phyloP scores from a whole-genome alignment of 1,284 basidiomycete genomes.

The Ustilago nuda region DNA sequence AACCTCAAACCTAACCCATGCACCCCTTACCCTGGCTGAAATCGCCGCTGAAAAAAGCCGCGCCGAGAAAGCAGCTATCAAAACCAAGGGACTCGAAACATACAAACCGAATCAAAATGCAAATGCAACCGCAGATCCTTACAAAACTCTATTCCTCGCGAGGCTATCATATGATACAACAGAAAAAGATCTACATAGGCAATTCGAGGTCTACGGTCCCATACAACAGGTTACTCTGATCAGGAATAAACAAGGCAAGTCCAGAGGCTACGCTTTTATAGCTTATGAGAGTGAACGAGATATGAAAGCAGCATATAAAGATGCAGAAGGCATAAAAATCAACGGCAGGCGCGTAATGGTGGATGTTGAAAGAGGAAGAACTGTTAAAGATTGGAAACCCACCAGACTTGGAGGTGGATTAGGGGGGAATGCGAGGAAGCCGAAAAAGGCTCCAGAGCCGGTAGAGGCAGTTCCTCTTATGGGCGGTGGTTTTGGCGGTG shows the following conservation, averaged over 20 bases:
- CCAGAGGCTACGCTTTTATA: slow-evolving; percentile 93
- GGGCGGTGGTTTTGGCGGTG: slow-evolving; percentile 10
- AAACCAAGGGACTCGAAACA: slow-evolving; percentile 22
- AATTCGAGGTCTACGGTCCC: slow-evolving; percentile 94
- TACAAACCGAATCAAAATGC: slow-evolving; percentile 88
- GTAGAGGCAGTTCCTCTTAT: slow-evolving; percentile 6
- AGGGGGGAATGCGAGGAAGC: slow-evolving; percentile 79
- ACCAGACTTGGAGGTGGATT: slow-evolving; percentile 92
- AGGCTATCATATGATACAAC: slow-evolving; percentile 87
- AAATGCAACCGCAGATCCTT: slow-evolving; percentile 96
- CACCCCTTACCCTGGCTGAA: slow-evolving; percentile 54
- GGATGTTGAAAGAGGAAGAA: slow-evolving; percentile 96
- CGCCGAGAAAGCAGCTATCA: slow-evolving; percentile 30
- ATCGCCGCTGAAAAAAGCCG: slow-evolving; percentile 46
- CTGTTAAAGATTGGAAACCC: slow-evolving; percentile 98
- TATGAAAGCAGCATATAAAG: slow-evolving; percentile 97
- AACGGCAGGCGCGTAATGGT: slow-evolving; percentile 94
- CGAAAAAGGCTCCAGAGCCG: slow-evolving; percentile 49
- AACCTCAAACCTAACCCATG: slow-evolving; percentile 31
- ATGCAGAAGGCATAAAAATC: slow-evolving; percentile 96
- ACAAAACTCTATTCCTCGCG: slow-evolving; percentile 97
- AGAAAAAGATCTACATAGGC: slow-evolving; percentile 88
- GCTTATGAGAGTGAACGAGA: slow-evolving; percentile 98
- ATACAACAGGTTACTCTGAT: slow-evolving; percentile 93
- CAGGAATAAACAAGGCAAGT: slow-evolving; percentile 81